These are phyloP conservation scores for Zelopaecilomyces penicillatus DNA, from an alignment of 2,329 filamentous ascomycete genomes.

Conservation along the genomic window DNA sequence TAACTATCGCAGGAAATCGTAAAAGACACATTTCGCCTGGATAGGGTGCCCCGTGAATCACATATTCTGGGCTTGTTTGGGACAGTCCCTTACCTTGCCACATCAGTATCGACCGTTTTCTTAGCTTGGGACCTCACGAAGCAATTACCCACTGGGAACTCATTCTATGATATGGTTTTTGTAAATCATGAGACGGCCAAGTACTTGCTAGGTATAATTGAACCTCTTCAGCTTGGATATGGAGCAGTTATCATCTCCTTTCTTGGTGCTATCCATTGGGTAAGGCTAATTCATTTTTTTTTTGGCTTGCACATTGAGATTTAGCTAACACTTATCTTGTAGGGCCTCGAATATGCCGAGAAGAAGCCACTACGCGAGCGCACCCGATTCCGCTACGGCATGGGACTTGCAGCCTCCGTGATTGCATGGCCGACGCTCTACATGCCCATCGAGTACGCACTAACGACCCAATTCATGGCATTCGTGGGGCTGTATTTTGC, in stretches of 20 bases:
- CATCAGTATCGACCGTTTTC: conserved; percentile 73
- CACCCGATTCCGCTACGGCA: conserved; percentile 72
- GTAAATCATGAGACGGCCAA: conserved; percentile 64
- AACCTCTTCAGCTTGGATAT: conserved; percentile 84
- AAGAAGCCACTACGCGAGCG: conserved; percentile 51
- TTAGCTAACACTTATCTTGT: not conserved
- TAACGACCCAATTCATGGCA: conserved; percentile 77
- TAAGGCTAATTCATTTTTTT: conserved; percentile 17
- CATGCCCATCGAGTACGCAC: conserved; percentile 73
- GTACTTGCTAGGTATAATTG: conserved; percentile 63
- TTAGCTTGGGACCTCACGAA: conserved; percentile 78
- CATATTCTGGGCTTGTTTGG: conserved; percentile 65
- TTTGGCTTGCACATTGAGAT: not conserved
- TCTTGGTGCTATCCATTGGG: conserved; percentile 88
- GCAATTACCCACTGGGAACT: conserved; percentile 49
- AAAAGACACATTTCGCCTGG: conserved; percentile 60
- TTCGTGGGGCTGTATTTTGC: conserved; percentile 83
- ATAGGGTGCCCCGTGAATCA: conserved; percentile 57
- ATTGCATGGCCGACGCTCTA: conserved; percentile 86
- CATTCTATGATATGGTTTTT: conserved; percentile 44
- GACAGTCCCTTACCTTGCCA: conserved; percentile 76
- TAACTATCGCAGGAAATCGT: conserved; percentile 45
- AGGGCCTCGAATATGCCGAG: conserved; percentile 73
- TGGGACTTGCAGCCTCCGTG: conserved; percentile 70
- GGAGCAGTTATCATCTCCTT: conserved; percentile 91